Evolutionary conservation across 805 yeast genomes (phyloP).

Genomic region (Metschnikowia santaceciliae): DNA sequence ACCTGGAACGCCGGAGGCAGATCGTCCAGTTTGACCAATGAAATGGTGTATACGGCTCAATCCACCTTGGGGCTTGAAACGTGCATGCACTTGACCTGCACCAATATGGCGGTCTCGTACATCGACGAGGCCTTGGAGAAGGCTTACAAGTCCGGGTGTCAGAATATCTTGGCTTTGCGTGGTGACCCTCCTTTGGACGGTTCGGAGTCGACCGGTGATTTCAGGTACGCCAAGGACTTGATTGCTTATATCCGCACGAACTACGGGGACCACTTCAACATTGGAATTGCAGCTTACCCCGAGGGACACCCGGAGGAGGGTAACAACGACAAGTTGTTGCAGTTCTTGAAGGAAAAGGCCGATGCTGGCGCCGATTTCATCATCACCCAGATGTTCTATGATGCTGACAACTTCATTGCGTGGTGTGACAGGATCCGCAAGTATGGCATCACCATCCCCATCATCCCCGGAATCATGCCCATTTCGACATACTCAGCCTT

Average conservation of each 20-base stretch:
- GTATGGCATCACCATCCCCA: slow-evolving; percentile 75
- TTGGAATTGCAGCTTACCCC: slow-evolving; percentile 97
- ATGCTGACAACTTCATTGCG: slow-evolving; percentile 72
- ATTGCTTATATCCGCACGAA: slow-evolving; percentile 67
- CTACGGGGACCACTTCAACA: slow-evolving; percentile 86
- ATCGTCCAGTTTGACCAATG: slow-evolving; percentile 76
- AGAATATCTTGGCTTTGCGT: slow-evolving; percentile 87
- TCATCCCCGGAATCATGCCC: slow-evolving; percentile 98
- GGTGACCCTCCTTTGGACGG: slow-evolving; percentile 91
- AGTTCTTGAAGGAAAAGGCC: slow-evolving; percentile 76
- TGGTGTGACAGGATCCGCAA: slow-evolving; percentile 77
- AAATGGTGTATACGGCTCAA: slow-evolving; percentile 87
- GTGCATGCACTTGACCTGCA: slow-evolving; percentile 97
- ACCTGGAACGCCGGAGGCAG: slow-evolving; percentile 99
- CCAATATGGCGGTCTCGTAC: slow-evolving; percentile 80
- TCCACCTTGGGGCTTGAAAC: slow-evolving; percentile 89
- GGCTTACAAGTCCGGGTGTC: slow-evolving; percentile 91
- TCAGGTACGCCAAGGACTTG: slow-evolving; percentile 83
- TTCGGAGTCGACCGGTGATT: slow-evolving; percentile 74
- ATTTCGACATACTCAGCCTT: slow-evolving; percentile 93
- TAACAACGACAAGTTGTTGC: slow-evolving; percentile 44
- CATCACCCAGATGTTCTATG: slow-evolving; percentile 96
- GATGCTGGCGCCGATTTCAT: slow-evolving; percentile 94
- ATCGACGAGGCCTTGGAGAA: slow-evolving; percentile 81
- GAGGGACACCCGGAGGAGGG: slow-evolving; percentile 94